A percentile compares a stretch with the other conserved stretches of the same genome.
Evolutionary conservation across 2,329 filamentous ascomycete genomes (phyloP).

Genomic region (Colletotrichum cereale): DNA sequence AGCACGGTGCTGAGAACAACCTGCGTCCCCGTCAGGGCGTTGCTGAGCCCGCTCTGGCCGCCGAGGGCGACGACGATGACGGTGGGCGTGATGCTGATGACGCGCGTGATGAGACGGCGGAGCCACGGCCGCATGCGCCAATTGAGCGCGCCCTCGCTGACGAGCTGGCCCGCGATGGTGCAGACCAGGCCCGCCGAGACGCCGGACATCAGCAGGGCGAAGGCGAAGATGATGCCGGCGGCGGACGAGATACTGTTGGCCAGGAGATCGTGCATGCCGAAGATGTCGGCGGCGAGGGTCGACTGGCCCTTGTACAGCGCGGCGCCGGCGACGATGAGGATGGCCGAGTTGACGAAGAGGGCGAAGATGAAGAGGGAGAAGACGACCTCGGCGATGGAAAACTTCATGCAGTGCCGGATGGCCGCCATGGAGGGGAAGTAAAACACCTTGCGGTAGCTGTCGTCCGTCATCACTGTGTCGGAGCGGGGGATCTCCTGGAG

Average conservation of each 20-base stretch:
- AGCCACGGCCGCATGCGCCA: constrained; percentile 84
- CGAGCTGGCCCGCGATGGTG: constrained; percentile 91
- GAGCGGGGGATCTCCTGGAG: constrained; percentile 50
- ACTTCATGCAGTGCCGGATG: constrained; percentile 81
- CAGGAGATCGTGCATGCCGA: constrained; percentile 83
- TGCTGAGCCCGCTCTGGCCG: constrained; percentile 76
- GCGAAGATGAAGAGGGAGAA: constrained; percentile 85
- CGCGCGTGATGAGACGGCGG: constrained; percentile 80
- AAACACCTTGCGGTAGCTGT: constrained; percentile 61
- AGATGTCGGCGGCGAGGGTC: constrained; percentile 80
- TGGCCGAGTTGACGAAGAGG: constrained; percentile 85
- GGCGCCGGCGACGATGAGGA: constrained; percentile 88
- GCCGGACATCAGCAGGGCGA: constrained; percentile 84
- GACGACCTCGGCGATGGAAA: constrained; percentile 78
- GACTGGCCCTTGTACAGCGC: constrained; percentile 74
- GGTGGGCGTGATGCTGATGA: constrained; percentile 83
- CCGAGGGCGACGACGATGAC: constrained; percentile 87
- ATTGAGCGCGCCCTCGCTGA: constrained; percentile 83
- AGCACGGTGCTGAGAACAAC: constrained; percentile 83
- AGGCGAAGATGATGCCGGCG: constrained; percentile 85
- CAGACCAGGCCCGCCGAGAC: constrained; percentile 87
- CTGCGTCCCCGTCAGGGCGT: constrained; percentile 80
- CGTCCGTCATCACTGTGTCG: constrained; percentile 47
- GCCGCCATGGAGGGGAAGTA: constrained; percentile 80
- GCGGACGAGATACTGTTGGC: constrained; percentile 76